These are phyloP conservation scores for Lachnellula occidentalis DNA, from an alignment of 2,329 filamentous ascomycete species.

Conservation along the genomic window DNA sequence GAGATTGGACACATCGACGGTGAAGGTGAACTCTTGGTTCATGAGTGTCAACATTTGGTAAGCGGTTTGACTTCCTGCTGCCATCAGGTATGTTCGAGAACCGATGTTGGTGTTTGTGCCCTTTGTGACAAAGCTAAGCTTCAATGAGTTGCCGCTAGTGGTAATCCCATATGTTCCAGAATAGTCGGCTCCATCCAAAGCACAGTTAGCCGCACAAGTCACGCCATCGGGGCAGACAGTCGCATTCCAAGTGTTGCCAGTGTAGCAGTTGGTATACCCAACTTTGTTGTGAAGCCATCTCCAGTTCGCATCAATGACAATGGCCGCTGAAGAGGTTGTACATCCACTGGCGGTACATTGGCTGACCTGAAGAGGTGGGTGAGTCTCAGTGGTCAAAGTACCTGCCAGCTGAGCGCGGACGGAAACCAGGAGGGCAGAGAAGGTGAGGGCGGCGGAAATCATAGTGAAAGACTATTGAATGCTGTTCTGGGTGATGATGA, in stretches of 20 bases:
- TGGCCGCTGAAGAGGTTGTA: slow-evolving; percentile 41
- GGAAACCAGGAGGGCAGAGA: slow-evolving; percentile 40
- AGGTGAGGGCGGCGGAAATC: slow-evolving; percentile 32
- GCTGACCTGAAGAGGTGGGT: slow-evolving; percentile 48
- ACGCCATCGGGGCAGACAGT: slow-evolving; percentile 39
- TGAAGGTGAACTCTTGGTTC: slow-evolving; percentile 67
- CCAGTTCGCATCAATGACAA: slow-evolving; percentile 54
- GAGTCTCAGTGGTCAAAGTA: slow-evolving; percentile 41
- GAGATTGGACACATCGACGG: slow-evolving; percentile 64
- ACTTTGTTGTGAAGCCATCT: slow-evolving; percentile 48
- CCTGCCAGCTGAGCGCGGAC: slow-evolving; percentile 45
- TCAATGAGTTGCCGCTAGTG: slow-evolving; percentile 47
- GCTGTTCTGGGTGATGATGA: slow-evolving; percentile 15
- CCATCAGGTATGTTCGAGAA: slow-evolving; percentile 61
- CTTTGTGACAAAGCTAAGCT: slow-evolving; percentile 53
- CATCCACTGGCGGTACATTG: slow-evolving; percentile 46
- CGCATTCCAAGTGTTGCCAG: slow-evolving; percentile 39
- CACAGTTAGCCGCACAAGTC: slow-evolving; percentile 46
- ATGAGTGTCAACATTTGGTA: slow-evolving; percentile 63
- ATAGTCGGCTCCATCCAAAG: slow-evolving; percentile 51
- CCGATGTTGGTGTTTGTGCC: slow-evolving; percentile 40
- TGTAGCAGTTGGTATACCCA: slow-evolving; percentile 38
- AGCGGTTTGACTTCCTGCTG: slow-evolving; percentile 43
- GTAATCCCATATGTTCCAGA: slow-evolving; percentile 48
- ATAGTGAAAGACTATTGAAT: slow-evolving; percentile 20